A percentile compares a stretch with the other conserved stretches of the same genome.
Evolutionary conservation across 2,329 filamentous ascomycete genomes (phyloP).

Genomic region (Bipolaris gigantea): DNA sequence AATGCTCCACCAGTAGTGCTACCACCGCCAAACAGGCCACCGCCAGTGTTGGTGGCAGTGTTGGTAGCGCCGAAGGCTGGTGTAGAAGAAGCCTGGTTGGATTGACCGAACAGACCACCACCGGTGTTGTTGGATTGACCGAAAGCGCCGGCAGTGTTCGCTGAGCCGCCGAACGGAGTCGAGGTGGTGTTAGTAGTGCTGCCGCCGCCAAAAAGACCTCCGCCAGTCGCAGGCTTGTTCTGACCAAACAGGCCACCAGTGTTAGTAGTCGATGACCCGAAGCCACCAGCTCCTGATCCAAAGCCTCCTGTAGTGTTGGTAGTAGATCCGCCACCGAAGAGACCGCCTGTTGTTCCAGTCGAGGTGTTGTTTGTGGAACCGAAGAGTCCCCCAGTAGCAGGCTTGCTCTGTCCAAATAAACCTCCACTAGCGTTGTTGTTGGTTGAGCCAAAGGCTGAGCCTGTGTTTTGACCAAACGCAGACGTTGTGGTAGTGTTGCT

Average conservation of each 20-base stretch:
- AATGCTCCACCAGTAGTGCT: conserved; percentile 32
- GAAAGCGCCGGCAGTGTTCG: conserved; percentile 27
- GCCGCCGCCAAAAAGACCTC: conserved; percentile 40
- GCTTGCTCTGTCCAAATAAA: conserved; percentile 41
- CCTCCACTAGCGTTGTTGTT: conserved; percentile 36
- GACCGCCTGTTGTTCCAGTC: conserved; percentile 33
- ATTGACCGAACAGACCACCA: conserved; percentile 42
- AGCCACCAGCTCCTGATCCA: conserved; percentile 39
- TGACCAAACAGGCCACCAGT: conserved; percentile 55
- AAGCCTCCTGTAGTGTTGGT: conserved; percentile 33
- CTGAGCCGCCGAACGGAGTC: conserved; percentile 31
- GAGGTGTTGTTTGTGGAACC: conserved; percentile 42
- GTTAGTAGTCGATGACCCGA: conserved; percentile 30
- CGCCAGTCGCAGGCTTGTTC: conserved; percentile 39
- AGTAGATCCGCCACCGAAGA: conserved; percentile 41
- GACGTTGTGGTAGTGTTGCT: conserved; percentile 40
- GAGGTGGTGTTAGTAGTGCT: conserved; percentile 28
- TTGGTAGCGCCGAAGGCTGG: conserved; percentile 34
- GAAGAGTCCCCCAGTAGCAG: conserved; percentile 42
- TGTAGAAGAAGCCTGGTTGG: conserved; percentile 30
- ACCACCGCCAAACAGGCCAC: conserved; percentile 34
- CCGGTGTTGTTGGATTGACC: conserved; percentile 35
- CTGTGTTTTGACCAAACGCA: conserved; percentile 41
- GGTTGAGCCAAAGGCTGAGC: conserved; percentile 32
- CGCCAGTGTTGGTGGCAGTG: conserved; percentile 32